phyloP scores from a whole-genome alignment of 2,329 filamentous ascomycete species.

The Cladosporium oxysporum region DNA sequence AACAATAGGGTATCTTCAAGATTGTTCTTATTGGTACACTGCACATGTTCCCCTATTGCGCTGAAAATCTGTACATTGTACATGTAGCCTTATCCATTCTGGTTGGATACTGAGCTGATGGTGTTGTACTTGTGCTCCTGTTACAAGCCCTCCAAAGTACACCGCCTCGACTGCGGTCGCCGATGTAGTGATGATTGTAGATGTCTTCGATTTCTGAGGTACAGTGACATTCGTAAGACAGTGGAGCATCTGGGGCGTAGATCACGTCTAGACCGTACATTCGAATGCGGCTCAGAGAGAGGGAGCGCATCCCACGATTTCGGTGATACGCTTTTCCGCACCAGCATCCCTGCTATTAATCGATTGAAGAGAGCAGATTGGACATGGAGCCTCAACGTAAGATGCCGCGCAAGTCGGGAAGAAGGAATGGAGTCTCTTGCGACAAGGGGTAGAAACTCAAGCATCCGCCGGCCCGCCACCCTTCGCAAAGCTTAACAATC shows the following conservation, averaged over 20 bases:
- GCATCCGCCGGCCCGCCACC: conserved; percentile 3
- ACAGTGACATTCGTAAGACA: background rate
- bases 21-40: background rate
- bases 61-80: background rate
- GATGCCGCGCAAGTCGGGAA: conserved; percentile 7
- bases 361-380: background rate
- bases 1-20: background rate
- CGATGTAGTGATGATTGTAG: background rate
- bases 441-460: background rate
- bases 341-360: background rate
- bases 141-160: background rate
- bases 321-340: background rate
- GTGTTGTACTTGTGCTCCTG: background rate
- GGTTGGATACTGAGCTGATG: background rate
- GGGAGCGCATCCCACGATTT: background rate
- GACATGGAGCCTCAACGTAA: background rate
- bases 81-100: background rate
- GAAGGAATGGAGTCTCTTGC: background rate
- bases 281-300: background rate
- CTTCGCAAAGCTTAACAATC: conserved; percentile 1
- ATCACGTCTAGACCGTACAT: background rate
- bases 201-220: background rate
- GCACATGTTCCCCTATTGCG: background rate
- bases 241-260: background rate
- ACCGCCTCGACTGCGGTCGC: background rate